Percentiles rank a stretch among this genome's conserved stretches.
Evolutionary conservation across 768 basidiomycete genomes (phyloP).

Genomic region (Podaxis sp.): DNA sequence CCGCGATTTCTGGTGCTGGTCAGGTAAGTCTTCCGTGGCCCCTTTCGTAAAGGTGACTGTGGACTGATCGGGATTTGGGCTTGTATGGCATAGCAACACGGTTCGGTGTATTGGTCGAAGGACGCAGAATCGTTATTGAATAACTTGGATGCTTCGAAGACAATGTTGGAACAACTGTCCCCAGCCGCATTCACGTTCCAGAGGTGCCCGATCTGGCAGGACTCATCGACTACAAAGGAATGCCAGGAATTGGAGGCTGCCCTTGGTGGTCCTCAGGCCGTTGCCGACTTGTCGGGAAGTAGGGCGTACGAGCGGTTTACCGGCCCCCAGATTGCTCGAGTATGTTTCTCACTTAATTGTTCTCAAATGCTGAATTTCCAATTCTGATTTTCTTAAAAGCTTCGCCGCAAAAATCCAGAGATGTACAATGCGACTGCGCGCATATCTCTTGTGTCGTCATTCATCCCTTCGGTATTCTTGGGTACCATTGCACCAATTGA

Average conservation of each 20-base stretch:
- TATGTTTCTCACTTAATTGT: constrained; percentile 28
- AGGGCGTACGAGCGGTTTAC: constrained; percentile 89
- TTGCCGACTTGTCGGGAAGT: constrained; percentile 79
- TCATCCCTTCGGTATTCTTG: constrained; percentile 80
- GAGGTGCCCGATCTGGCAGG: constrained; percentile 86
- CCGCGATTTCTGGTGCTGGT: constrained; percentile 73
- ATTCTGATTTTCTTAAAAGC: constrained; percentile 35
- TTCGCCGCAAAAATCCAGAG: constrained; percentile 51
- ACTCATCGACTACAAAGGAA: constrained; percentile 79
- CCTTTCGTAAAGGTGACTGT: neutral
- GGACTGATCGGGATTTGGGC: neutral
- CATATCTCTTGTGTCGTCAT: constrained; percentile 82
- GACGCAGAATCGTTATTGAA: constrained; percentile 52
- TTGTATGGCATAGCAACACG: constrained; percentile 66
- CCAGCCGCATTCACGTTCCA: constrained; percentile 66
- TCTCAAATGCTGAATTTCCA: neutral
- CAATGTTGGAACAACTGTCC: constrained; percentile 59
- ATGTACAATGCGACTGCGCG: constrained; percentile 60
- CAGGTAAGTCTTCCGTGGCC: constrained; percentile 47
- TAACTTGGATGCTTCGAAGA: constrained; percentile 47
- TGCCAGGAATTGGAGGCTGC: constrained; percentile 66
- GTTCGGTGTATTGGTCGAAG: constrained; percentile 80
- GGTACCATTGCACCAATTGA: constrained; percentile 79
- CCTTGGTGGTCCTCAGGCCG: constrained; percentile 66
- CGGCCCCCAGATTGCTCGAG: constrained; percentile 79